Evolutionary conservation across 306 rosid genomes (phyloP).

Genomic region (Trifolium pratense): DNA sequence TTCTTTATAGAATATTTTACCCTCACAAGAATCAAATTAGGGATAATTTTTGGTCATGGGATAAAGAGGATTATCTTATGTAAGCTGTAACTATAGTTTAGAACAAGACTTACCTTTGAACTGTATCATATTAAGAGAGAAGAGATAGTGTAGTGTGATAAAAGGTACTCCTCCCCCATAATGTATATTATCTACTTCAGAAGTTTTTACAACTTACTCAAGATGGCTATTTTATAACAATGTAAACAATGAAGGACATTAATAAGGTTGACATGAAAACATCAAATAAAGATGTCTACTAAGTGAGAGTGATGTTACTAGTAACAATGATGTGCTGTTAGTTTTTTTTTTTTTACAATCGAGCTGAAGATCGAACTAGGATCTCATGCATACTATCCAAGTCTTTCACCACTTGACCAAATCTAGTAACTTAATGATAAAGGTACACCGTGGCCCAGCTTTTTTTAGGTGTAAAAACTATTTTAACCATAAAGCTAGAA

Average conservation of each 20-base stretch:
- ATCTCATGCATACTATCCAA: no score
- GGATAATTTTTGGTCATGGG: slow-evolving; percentile 4
- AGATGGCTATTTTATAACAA: not conserved
- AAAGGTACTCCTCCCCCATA: not conserved
- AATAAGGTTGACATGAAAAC: slow-evolving; percentile 19
- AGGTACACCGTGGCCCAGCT: no score
- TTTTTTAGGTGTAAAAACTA: no score
- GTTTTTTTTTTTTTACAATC: no score
- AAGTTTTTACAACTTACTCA: not conserved
- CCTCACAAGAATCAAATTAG: slow-evolving; percentile 18
- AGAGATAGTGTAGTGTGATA: slow-evolving; percentile 13
- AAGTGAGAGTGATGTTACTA: not conserved
- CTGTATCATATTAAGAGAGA: slow-evolving; percentile 15
- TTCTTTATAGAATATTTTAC: slow-evolving; percentile 41
- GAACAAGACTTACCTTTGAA: slow-evolving; percentile 21
- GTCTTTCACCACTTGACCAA: no score
- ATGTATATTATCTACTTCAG: slow-evolving; percentile 13
- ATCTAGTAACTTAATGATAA: no score
- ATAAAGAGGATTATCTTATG: slow-evolving; percentile 21
- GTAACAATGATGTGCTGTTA: no score
- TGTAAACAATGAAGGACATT: not conserved
- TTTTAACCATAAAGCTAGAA: no score
- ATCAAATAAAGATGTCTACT: not conserved
- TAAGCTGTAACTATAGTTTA: slow-evolving; percentile 29
- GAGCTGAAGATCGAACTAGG: no score